phyloP scores from a whole-genome alignment of 129 eudicot genomes.

The Pittosporum tobira region DNA sequence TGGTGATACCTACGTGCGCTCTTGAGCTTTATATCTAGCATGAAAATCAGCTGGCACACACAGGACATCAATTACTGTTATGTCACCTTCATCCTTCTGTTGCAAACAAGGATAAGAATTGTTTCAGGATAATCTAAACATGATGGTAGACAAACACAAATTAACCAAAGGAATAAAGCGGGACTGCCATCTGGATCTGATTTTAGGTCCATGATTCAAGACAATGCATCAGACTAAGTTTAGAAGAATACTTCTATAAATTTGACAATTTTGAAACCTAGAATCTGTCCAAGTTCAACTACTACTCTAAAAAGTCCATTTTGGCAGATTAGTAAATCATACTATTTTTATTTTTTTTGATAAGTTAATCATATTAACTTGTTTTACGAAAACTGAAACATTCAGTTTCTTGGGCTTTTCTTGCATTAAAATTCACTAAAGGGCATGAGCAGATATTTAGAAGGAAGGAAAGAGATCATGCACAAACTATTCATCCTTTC shows the following conservation, averaged over 20 bases:
- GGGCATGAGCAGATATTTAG: background rate
- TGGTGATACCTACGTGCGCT: slow-evolving; percentile 93
- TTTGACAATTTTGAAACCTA: background rate
- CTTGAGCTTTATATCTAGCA: slow-evolving; percentile 89
- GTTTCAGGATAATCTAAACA: slow-evolving; percentile 10
- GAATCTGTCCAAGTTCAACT: background rate
- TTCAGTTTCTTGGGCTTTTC: background rate
- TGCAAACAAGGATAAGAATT: slow-evolving; percentile 8
- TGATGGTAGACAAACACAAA: background rate
- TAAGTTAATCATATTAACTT: no score
- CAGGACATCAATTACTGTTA: slow-evolving; percentile 67
- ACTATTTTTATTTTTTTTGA: no score
- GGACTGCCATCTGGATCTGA: slow-evolving; percentile 4
- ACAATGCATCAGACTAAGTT: background rate
- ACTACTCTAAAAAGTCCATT: background rate
- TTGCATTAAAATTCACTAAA: background rate
- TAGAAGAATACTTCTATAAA: background rate
- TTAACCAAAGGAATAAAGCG: background rate
- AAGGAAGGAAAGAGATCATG: background rate
- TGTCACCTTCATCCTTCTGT: slow-evolving; percentile 83
- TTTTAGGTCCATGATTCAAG: background rate
- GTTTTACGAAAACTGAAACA: background rate
- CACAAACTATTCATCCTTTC: background rate
- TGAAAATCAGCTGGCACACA: slow-evolving; percentile 86
- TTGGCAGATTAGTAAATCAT: no score